These are phyloP conservation scores for Diaporthe ilicicola DNA, from an alignment of 2,329 filamentous ascomycete genomes.

Conservation along the genomic window DNA sequence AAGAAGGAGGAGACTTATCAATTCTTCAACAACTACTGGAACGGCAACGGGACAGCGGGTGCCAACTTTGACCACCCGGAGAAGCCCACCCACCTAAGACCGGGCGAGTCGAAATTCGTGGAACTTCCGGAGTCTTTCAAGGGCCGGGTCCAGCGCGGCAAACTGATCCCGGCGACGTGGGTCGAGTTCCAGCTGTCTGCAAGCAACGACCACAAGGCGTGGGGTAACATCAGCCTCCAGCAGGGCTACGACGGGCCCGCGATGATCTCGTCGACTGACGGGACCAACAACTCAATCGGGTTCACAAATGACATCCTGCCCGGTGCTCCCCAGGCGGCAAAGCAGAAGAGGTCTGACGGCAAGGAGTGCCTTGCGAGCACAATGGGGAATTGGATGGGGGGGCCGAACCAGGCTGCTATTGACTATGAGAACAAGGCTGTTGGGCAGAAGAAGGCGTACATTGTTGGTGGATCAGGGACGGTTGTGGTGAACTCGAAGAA, in stretches of 20 bases:
- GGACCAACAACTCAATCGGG: conserved; percentile 13
- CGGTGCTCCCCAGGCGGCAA: conserved; percentile 20
- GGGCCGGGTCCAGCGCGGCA: conserved; percentile 42
- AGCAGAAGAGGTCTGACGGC: conserved; percentile 24
- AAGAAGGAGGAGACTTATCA: conserved; percentile 44
- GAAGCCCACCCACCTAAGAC: conserved; percentile 43
- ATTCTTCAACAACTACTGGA: conserved; percentile 53
- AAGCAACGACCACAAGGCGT: conserved; percentile 21
- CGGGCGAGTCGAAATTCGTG: conserved; percentile 43
- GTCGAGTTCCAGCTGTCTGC: conserved; percentile 29
- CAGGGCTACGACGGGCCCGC: conserved; percentile 28
- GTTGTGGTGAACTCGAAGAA: conserved; percentile 25
- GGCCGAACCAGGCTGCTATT: conserved; percentile 26
- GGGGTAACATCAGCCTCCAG: conserved; percentile 26
- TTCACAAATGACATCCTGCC: conserved; percentile 23
- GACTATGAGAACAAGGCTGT: conserved; percentile 27
- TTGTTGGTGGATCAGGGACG: conserved; percentile 13
- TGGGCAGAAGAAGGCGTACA: conserved; percentile 29
- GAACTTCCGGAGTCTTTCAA: conserved; percentile 45
- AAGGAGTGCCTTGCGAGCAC: conserved; percentile 28
- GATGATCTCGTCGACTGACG: conserved; percentile 26
- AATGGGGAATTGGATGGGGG: conserved; percentile 26
- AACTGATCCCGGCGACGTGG: conserved; percentile 28
- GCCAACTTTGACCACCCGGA: conserved; percentile 50
- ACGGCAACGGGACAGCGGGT: conserved; percentile 48